Percentiles rank a stretch among this genome's conserved stretches.
Conservation (phyloP, 2,329 filamentous ascomycete genomes). For the Rutstroemia sydowiana region DNA sequence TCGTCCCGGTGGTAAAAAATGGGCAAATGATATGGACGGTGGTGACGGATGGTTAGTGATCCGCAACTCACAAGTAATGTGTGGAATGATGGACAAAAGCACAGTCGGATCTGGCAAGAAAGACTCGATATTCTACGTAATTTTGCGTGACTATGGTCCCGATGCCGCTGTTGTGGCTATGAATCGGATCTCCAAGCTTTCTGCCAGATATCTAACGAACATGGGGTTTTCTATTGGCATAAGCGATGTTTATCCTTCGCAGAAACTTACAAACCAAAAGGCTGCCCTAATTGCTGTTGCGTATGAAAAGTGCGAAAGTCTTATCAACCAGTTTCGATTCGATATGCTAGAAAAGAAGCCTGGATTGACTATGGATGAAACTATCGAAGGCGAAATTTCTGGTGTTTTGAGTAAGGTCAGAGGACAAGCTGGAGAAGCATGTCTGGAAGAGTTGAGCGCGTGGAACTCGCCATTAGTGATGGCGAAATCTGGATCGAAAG, state of each 20-base stretch:
- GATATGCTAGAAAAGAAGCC: constrained; percentile 79
- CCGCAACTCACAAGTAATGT: constrained; percentile 96
- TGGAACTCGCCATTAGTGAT: constrained; percentile 93
- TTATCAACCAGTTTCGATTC: constrained; percentile 72
- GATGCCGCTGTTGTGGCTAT: constrained; percentile 84
- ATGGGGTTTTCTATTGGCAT: constrained; percentile 95
- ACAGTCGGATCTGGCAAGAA: constrained; percentile 98
- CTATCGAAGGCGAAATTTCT: constrained; percentile 82
- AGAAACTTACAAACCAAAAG: constrained; percentile 64
- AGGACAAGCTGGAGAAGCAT: constrained; percentile 82
- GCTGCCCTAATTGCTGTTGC: constrained; percentile 67
- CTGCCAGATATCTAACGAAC: constrained; percentile 79
- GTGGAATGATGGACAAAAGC: constrained; percentile 94
- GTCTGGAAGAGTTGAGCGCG: constrained; percentile 80
- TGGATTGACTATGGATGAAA: constrained; percentile 86
- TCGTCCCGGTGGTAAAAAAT: too few species aligned
- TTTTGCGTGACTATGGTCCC: constrained; percentile 88
- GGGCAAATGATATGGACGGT: constrained; percentile 60
- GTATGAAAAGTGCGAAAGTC: constrained; percentile 72
- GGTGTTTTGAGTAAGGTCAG: constrained; percentile 88
- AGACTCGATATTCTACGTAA: constrained; percentile 94
- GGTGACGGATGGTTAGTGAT: constrained; percentile 90
- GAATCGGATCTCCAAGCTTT: constrained; percentile 88
- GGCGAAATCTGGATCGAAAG: constrained; percentile 94
- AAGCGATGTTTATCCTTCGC: constrained; percentile 82